Evolutionary conservation across 2,329 filamentous ascomycete genomes (phyloP), one percentile per base, ranked within the genome.

Genomic region (Emmonsiellopsis sp.): DNA sequence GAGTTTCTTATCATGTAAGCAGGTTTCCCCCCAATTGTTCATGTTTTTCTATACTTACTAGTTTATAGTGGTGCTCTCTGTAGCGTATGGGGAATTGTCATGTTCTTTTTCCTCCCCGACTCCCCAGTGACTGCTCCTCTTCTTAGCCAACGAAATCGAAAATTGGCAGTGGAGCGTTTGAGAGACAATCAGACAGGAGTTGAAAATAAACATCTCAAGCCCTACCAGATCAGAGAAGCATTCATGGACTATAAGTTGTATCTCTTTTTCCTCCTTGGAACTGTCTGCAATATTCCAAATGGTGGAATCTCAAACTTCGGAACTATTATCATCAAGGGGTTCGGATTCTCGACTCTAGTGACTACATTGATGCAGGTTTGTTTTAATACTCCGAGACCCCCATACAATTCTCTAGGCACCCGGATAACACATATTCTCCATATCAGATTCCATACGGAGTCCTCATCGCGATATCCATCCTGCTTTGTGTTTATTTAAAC

Each of bases 1-100:
- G 82, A 86, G 52, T 87, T 87, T 62, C 67, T 87, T 13, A 77
- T 87, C n/a, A 82, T 82, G 69, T 72, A 62, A 46, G 62, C 7
- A 40, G 37, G 9, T 10, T 13, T 9, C 34, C 43, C 17, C 51
- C 39, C 14, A 8, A 42, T 27, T 51, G 9, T 13, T 36, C n/a
- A 6, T 17, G 1, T 17, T 4, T 11, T 33, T 6, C 6, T 8
- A 37, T 57, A 14, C 53, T 60, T 9, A 56, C 7, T 7, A 2
- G 6, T 6, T 8, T 14, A 48, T 31, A 71, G 68, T 55, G 71
- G 72, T 6, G 72, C 78, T 1, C 71, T 85, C 9, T 85, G 81
- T 54, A 72, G 78, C 13, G 54, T 72, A 10, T 86, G 82, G 77
- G 83, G 79, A 1, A 73, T 84, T 6, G 67, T 81, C 9, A 78